Evolutionary conservation across 805 yeast genomes (phyloP).

Genomic region (Wickerhamiella spandovensis): DNA sequence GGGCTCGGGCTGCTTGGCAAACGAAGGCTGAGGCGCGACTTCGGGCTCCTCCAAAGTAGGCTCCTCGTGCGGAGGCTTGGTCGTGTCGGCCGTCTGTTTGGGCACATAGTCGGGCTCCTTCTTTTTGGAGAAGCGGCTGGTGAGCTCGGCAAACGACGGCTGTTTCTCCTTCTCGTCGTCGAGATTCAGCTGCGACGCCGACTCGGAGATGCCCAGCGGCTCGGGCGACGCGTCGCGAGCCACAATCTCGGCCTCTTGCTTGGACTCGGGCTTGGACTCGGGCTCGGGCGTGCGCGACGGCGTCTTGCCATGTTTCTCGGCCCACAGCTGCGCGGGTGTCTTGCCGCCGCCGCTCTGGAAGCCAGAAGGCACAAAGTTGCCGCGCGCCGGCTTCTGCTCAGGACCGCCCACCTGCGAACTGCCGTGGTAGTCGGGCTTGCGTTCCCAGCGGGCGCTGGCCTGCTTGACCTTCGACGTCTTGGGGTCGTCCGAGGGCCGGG

Average conservation of each 20-base stretch:
- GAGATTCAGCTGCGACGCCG: neutral
- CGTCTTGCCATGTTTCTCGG: slow-evolving; percentile 63
- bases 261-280: slow-evolving; percentile 15
- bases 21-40: neutral
- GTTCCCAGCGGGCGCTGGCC: slow-evolving; percentile 21
- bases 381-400: slow-evolving; percentile 13
- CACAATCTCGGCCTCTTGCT: neutral
- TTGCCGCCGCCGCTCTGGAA: slow-evolving; percentile 55
- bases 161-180: neutral
- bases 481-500: slow-evolving; percentile 17
- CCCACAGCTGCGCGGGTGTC: slow-evolving; percentile 94
- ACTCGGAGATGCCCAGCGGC: neutral
- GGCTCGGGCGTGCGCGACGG: slow-evolving; percentile 10
- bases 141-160: slow-evolving; percentile 18
- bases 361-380: slow-evolving; percentile 11
- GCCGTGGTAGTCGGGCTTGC: slow-evolving; percentile 20
- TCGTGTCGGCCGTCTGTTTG: neutral
- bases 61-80: neutral
- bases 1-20: neutral
- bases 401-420: slow-evolving; percentile 7
- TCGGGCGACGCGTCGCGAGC: neutral
- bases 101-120: slow-evolving; percentile 9
- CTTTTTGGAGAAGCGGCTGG: slow-evolving; percentile 20
- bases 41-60: neutral
- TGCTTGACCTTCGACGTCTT: slow-evolving; percentile 13